Percentiles rank a stretch among this genome's conserved stretches.
Evolutionary conservation across 176 grass and related monocot species (phyloP).

Genomic region (Oryza brachyantha): DNA sequence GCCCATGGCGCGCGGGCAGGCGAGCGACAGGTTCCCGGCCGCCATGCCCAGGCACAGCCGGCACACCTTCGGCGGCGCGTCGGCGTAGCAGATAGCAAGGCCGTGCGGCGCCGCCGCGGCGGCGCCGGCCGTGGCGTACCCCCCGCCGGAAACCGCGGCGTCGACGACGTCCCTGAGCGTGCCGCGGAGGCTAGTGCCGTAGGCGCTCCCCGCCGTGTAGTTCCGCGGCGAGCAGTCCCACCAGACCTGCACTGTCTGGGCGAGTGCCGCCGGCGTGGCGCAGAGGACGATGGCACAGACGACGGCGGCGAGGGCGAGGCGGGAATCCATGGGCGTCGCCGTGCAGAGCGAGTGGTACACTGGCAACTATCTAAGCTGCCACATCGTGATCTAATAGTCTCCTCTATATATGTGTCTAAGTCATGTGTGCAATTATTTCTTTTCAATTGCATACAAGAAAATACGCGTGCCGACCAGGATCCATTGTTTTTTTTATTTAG

Average conservation of each 20-base stretch:
- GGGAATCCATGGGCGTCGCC: background rate
- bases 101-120: background rate
- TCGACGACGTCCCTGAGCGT: background rate
- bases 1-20: constrained; percentile 6
- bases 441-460: no score
- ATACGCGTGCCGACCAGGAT: no score
- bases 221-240: background rate
- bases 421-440: no score
- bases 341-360: no score
- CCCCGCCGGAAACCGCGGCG: background rate
- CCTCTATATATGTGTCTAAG: no score
- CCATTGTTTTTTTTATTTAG: no score
- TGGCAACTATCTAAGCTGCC: no score
- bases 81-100: constrained; percentile 34
- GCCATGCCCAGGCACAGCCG: constrained; percentile 32
- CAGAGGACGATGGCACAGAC: background rate
- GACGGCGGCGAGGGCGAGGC: background rate
- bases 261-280: background rate
- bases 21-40: constrained; percentile 27
- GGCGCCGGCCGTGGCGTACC: background rate
- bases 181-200: constrained; percentile 2
- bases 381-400: no score
- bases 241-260: constrained; percentile 24
- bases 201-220: constrained; percentile 6
- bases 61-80: constrained; percentile 19